Conservation (phyloP, 441 rosid species). For the Gossypium schwendimanii region DNA sequence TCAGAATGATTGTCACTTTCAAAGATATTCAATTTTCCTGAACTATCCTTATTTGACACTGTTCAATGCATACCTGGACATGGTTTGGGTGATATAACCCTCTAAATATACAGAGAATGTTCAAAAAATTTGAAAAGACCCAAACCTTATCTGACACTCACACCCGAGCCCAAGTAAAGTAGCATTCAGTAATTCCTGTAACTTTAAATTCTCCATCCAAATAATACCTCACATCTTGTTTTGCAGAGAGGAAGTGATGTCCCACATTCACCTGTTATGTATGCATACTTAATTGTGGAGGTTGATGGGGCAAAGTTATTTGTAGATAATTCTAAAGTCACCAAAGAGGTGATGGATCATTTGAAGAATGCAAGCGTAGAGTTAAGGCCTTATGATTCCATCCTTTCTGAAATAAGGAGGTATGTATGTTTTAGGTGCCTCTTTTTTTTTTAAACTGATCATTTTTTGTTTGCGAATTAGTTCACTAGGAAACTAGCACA, state of each 20-base stretch:
- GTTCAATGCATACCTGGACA: neutral
- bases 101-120: neutral
- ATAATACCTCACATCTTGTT: conserved; percentile 8
- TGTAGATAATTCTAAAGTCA: conserved; percentile 63
- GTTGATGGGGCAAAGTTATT: conserved; percentile 61
- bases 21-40: neutral
- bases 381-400: conserved; percentile 62
- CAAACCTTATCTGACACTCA: neutral
- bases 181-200: neutral
- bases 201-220: neutral
- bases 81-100: neutral
- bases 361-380: conserved; percentile 61
- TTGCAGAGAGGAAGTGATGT: conserved; percentile 92
- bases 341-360: conserved; percentile 64
- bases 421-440: conserved; percentile 16
- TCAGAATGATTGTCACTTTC: neutral
- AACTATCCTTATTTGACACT: neutral
- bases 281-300: conserved; percentile 81
- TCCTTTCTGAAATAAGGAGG: conserved; percentile 76
- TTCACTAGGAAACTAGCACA: neutral
- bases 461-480: neutral
- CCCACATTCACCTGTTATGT: conserved; percentile 92
- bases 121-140: neutral
- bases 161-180: neutral
- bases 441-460: neutral